A percentile compares a stretch with the other conserved stretches of the same genome.
These are phyloP conservation scores for Picochlorum sp. DNA, from an alignment of 139 green algal genomes.

Conservation along the genomic window DNA sequence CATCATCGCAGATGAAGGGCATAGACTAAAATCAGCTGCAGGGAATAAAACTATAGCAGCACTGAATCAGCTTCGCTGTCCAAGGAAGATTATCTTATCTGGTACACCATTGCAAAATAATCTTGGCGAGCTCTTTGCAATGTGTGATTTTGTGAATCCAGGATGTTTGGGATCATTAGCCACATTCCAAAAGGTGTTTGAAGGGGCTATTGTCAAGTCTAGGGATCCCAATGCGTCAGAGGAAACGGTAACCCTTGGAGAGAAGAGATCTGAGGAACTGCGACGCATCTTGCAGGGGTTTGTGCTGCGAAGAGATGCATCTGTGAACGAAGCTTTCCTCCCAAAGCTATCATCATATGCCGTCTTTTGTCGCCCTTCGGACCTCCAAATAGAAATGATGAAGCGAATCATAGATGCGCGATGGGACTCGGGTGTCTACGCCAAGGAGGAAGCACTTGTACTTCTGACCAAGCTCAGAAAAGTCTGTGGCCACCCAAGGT, in stretches of 20 bases:
- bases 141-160: slow-evolving; percentile 56
- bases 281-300: slow-evolving; percentile 38
- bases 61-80: slow-evolving; percentile 29
- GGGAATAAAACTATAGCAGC: slow-evolving; percentile 76
- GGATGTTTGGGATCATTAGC: slow-evolving; percentile 48
- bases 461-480: slow-evolving; percentile 55
- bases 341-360: slow-evolving; percentile 56
- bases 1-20: slow-evolving; percentile 78
- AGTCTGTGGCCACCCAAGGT: slow-evolving; percentile 64
- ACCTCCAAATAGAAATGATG: slow-evolving; percentile 54
- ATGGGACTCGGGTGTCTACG: slow-evolving; percentile 13
- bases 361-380: slow-evolving; percentile 56
- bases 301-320: slow-evolving; percentile 62
- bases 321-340: slow-evolving; percentile 62
- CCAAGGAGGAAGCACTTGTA: slow-evolving; percentile 33
- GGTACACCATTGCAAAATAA: slow-evolving; percentile 80
- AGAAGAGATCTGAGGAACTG: slow-evolving; percentile 54
- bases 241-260: slow-evolving; percentile 53
- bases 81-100: slow-evolving; percentile 64
- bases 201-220: slow-evolving; percentile 46
- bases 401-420: slow-evolving; percentile 33
- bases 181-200: slow-evolving; percentile 64
- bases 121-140: slow-evolving; percentile 53
- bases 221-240: slow-evolving; percentile 47
- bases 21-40: slow-evolving; percentile 65